Evolutionary conservation across 2,329 filamentous ascomycete species (phyloP).

Genomic region (Grosmannia penicillata): DNA sequence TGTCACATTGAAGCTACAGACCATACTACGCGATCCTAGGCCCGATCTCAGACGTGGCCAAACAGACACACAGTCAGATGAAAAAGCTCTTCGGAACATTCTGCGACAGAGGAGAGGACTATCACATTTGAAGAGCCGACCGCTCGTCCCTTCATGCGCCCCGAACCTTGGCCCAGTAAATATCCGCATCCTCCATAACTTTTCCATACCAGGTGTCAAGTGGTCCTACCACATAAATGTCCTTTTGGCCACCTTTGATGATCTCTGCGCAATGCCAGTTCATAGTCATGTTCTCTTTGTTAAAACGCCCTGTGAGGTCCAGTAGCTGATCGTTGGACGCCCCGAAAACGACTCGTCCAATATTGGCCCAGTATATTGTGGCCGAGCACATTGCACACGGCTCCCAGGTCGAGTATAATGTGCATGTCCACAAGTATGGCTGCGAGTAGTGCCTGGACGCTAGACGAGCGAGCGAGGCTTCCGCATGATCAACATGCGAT

Average conservation of each 20-base stretch:
- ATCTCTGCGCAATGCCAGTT: background rate
- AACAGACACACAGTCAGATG: no score
- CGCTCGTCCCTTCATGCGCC: no score
- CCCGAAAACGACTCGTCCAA: slow-evolving; percentile 34
- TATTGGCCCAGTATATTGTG: slow-evolving; percentile 30
- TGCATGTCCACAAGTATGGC: slow-evolving; percentile 31
- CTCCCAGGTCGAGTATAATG: slow-evolving; percentile 37
- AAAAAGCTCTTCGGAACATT: no score
- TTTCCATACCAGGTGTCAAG: background rate
- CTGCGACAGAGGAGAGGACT: no score
- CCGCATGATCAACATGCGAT: slow-evolving; percentile 37
- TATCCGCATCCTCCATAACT: slow-evolving; percentile 1
- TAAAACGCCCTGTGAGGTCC: slow-evolving; percentile 28
- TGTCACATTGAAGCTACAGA: no score
- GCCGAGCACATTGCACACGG: slow-evolving; percentile 37
- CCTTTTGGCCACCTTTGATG: background rate
- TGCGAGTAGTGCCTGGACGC: slow-evolving; percentile 31
- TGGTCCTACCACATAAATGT: background rate
- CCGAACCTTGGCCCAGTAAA: background rate
- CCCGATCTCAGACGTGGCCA: no score
- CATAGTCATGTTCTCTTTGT: slow-evolving; percentile 37
- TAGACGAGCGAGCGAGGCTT: slow-evolving; percentile 31
- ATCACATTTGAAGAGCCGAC: no score
- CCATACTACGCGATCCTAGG: no score
- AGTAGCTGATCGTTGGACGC: slow-evolving; percentile 31